These are phyloP conservation scores for Trichosporon coremiiforme DNA, from an alignment of 1,284 basidiomycete genomes.

Conservation along the genomic window DNA sequence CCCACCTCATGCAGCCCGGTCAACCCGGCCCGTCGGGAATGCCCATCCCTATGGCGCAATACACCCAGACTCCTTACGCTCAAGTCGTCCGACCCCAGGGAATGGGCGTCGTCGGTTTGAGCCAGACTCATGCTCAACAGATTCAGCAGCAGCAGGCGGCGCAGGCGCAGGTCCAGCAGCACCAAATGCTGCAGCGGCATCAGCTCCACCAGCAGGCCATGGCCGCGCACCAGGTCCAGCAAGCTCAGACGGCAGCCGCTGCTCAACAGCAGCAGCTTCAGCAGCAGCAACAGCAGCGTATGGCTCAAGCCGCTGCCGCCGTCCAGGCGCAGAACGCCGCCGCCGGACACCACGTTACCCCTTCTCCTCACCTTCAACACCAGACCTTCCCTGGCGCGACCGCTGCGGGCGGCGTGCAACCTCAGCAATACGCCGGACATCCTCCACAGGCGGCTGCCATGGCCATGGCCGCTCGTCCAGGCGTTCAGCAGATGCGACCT, in stretches of 20 bases:
- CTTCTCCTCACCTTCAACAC: slow-evolving; percentile 50
- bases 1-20: slow-evolving; percentile 40
- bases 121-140: slow-evolving; percentile 27
- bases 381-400: slow-evolving; percentile 43
- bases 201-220: slow-evolving; percentile 29
- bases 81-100: slow-evolving; percentile 19
- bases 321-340: slow-evolving; percentile 15
- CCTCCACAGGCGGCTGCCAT: slow-evolving; percentile 33
- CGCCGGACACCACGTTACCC: slow-evolving; percentile 33
- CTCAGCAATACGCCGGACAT: slow-evolving; percentile 30
- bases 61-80: slow-evolving; percentile 30
- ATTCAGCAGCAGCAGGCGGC: slow-evolving; percentile 24
- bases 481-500: slow-evolving; percentile 30
- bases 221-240: slow-evolving; percentile 23
- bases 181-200: slow-evolving; percentile 28
- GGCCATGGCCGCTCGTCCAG: slow-evolving; percentile 23
- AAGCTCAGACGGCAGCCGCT: slow-evolving; percentile 20
- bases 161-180: slow-evolving; percentile 30
- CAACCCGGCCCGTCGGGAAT: slow-evolving; percentile 40
- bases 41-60: slow-evolving; percentile 34
- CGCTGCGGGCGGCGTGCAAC: slow-evolving; percentile 24
- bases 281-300: slow-evolving; percentile 27
- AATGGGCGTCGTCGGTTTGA: slow-evolving; percentile 30
- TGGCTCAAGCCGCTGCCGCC: slow-evolving; percentile 17
- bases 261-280: slow-evolving; percentile 29